phyloP scores from a whole-genome alignment of 345 rosid genomes.

The Tarenaya hassleriana region DNA sequence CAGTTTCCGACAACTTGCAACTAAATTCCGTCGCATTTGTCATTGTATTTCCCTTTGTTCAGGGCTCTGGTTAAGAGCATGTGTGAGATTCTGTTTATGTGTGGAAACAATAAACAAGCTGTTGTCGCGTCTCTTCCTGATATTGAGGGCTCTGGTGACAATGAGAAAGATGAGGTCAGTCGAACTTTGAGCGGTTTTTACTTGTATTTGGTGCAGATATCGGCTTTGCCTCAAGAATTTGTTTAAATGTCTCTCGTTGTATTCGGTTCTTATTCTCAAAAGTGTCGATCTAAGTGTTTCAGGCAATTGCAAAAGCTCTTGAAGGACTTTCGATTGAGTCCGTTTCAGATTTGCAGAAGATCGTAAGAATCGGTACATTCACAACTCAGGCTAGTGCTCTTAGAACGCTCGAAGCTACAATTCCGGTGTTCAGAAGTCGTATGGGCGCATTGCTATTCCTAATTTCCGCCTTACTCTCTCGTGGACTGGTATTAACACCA shows the following conservation, averaged over 20 bases:
- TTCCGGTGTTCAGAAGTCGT: conserved; percentile 80
- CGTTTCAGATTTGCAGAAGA: conserved; percentile 67
- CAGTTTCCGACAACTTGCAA: background rate
- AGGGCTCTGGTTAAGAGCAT: conserved; percentile 90
- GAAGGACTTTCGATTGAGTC: conserved; percentile 71
- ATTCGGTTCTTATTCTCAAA: conserved; percentile 8
- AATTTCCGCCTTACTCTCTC: conserved; percentile 87
- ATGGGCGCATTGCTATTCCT: conserved; percentile 96
- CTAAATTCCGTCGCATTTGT: conserved; percentile 14
- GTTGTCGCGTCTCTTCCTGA: conserved; percentile 54
- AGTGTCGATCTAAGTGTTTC: conserved; percentile 15
- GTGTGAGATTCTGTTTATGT: conserved; percentile 82
- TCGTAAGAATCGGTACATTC: conserved; percentile 57
- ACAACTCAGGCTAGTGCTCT: conserved; percentile 45
- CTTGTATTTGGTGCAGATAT: conserved; percentile 12
- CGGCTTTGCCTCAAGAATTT: conserved; percentile 5
- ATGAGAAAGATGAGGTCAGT: conserved; percentile 53
- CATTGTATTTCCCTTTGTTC: conserved; percentile 12
- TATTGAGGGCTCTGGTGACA: conserved; percentile 29
- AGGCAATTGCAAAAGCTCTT: conserved; percentile 52
- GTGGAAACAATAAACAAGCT: conserved; percentile 71
- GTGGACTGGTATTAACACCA: conserved; percentile 68
- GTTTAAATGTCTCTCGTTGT: background rate
- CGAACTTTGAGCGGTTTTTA: conserved; percentile 13
- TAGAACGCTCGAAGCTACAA: conserved; percentile 45